Evolutionary conservation across 208 protist species (phyloP).

Genomic region (Novymonas esmeraldas): DNA sequence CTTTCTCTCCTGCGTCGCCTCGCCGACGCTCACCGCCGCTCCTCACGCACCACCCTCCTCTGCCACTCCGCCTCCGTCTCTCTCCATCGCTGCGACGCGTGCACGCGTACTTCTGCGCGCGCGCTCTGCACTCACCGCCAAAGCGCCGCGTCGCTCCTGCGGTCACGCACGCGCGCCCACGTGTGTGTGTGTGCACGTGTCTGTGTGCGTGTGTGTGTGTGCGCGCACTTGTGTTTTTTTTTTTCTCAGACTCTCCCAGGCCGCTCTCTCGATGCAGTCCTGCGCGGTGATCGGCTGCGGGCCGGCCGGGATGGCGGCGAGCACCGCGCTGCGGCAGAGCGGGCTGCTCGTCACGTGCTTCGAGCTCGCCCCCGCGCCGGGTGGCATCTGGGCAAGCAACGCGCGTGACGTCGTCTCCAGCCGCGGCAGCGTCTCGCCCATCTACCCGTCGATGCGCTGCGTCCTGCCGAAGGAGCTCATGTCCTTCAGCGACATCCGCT

Average conservation of each 20-base stretch:
- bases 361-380: conserved; percentile 57
- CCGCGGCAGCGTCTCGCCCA: conserved; percentile 71
- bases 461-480: conserved; percentile 88
- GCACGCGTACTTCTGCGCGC: no score
- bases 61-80: no score
- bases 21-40: no score
- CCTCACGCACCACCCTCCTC: no score
- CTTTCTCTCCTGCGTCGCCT: no score
- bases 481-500: conserved; percentile 82
- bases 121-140: no score
- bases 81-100: no score
- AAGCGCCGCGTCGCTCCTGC: no score
- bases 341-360: conserved; percentile 90
- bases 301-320: conserved; percentile 83
- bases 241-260: not conserved
- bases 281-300: conserved; percentile 90
- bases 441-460: conserved; percentile 86
- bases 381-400: conserved; percentile 82
- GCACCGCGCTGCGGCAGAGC: conserved; percentile 60
- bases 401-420: conserved; percentile 68
- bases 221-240: not conserved
- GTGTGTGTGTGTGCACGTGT: not conserved
- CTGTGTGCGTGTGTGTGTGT: not conserved
- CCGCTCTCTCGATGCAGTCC: conserved; percentile 59
- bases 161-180: no score